Evolutionary conservation across 176 grass and related monocot species (phyloP), one percentile per base, ranked within the genome.

Genomic region (Carex myosuroides): DNA sequence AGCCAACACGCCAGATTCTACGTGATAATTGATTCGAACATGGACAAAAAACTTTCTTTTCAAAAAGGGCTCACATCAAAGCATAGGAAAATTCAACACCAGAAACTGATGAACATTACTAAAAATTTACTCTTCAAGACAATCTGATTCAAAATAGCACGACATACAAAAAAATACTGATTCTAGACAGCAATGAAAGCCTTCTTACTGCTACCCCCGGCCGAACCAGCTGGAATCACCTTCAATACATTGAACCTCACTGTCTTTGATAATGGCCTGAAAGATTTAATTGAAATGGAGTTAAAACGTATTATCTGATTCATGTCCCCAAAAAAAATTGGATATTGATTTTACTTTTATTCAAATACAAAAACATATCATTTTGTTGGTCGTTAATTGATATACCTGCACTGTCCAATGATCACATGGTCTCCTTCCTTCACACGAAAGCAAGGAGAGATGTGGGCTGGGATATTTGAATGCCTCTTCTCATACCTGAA

Each of bases 401-500:
- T 16, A 52, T 83, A 83, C 81, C 81, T 22, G 81, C 81, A 83
- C 48, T 83, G 81, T 29, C 81, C 81, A 83, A 83, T 83, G 14
- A 83, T 83, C 41, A 83, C 62, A 66, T 83, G 81, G 44, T 83
- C 81, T 83, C 81, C 81, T 83, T 83, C 81, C 61, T 83, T 83
- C 44, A 68, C 81, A 83, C 81, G 81, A 8, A 83, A 83, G 63
- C 81, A 83, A 32, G 81, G 62, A 12, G 81, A 83, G 39, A 83
- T 53, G 64, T 83, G 62, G 22, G 81, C 81, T 55, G 81, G 81
- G 2, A 83, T 83, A 69, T 83, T 83, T 60, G 81, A 83, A 83
- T 83, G 81, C 62, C 81, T 83, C 7, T 83, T 83, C 81, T 83
- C 81, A 83, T 83, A 83, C 44, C 81, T 83, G 16, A 83, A 67